Base-by-base conservation (phyloP, 306 rosid species). In the Bauhinia variegata region DNA sequence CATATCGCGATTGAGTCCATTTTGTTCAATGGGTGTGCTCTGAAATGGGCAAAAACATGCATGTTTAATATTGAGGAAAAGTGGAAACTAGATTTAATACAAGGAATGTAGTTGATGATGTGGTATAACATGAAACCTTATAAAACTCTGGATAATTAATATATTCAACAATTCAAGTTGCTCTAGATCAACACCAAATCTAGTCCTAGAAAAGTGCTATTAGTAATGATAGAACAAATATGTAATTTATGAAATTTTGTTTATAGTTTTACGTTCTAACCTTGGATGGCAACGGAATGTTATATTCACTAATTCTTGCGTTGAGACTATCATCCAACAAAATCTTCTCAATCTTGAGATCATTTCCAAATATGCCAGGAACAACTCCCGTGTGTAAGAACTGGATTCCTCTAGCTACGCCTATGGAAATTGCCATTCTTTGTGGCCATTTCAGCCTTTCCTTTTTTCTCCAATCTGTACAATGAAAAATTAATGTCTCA, bases 381-480 rank as follows among this genome's bases (percentile, higher is more conserved):
- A 68, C 79, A 48, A 89, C 73, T 32, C 91, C 87, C 0, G 80
- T 79, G 80, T 93, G 98, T 65, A 93, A 68, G 75, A 79, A 88
- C 79, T 87, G 89, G 38, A 90, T 80, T 67, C 95, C 98, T 56
- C 86, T 83, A 8, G 86, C 95, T 43, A 86, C 65, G 16, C 95
- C 88, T 13, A 82, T 83, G 55, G 79, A 57, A 11, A 93, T 85
- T 54, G 82, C 85, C 91, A 93, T 84, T 81, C 98, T 93, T 62
- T 89, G 95, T 31, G 91, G 88, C 98, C 97, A 93, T 78, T 89
- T 93, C 53, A 89, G 76, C 82, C 72, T 58, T 44, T 89, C 96
- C 71, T 70, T 89, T 74, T 70, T 83, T 59, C 82, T 89, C 87
- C 81, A 76, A 78, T 93, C 98, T 92, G 82, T 68, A 39, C 17